Percentiles rank a stretch among this genome's conserved stretches.
Evolutionary conservation across 345 rosid species (phyloP).

Genomic region (Brassica carinata): DNA sequence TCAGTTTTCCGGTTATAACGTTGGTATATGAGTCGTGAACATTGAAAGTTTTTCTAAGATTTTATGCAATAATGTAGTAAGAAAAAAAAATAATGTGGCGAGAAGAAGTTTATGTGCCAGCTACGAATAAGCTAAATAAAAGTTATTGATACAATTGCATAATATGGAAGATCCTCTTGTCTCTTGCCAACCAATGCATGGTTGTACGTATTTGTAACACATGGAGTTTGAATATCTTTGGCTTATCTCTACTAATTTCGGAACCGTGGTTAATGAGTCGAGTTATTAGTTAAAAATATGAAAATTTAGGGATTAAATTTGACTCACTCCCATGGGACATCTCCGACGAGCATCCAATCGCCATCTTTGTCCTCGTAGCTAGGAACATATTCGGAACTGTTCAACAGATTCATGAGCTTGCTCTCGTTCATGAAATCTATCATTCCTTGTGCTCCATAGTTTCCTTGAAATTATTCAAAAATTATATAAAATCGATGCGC

Average conservation of each 20-base stretch:
- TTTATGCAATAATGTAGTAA: constrained; percentile 22
- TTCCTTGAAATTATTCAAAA: constrained; percentile 34
- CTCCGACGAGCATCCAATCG: constrained; percentile 99
- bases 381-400: constrained; percentile 91
- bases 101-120: constrained; percentile 36
- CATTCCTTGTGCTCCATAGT: constrained; percentile 65
- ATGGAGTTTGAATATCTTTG: constrained; percentile 28
- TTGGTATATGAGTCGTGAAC: constrained; percentile 15
- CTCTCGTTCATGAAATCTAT: constrained; percentile 98
- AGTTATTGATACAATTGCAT: constrained; percentile 19
- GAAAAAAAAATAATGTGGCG: constrained; percentile 12
- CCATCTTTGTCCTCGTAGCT: constrained; percentile 96
- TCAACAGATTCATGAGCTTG: constrained; percentile 87
- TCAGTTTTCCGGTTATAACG: constrained; percentile 27
- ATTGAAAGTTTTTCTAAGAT: constrained; percentile 24
- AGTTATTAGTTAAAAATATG: constrained; percentile 5
- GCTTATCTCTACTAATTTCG: constrained; percentile 30
- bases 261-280: constrained; percentile 20
- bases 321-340: constrained; percentile 95
- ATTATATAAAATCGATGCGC: constrained; percentile 22
- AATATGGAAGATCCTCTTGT: constrained; percentile 28
- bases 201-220: constrained; percentile 40
- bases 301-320: constrained; percentile 30
- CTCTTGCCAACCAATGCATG: constrained; percentile 45
- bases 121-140: constrained; percentile 28